Evolutionary conservation across 192 early-diverging fungal genomes (phyloP).

Genomic region (Entomortierella beljakovae): DNA sequence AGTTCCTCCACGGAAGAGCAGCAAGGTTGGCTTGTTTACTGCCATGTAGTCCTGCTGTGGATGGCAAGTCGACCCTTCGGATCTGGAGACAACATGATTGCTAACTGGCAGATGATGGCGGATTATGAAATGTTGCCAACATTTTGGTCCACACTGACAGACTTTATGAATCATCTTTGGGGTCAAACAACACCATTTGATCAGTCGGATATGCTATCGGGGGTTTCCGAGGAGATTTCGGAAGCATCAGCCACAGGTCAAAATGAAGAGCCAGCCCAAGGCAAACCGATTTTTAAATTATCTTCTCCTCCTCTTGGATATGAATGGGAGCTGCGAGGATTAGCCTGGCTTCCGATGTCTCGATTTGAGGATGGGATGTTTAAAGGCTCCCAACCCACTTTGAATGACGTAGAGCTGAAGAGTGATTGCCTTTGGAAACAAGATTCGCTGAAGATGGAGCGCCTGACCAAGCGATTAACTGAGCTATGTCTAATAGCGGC

Average conservation of each 20-base stretch:
- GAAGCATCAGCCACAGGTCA: background rate
- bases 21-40: conserved; percentile 61
- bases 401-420: conserved; percentile 39
- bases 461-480: conserved; percentile 32
- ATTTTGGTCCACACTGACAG: conserved; percentile 49
- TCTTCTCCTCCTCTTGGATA: conserved; percentile 56
- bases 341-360: conserved; percentile 56
- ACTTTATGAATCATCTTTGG: conserved; percentile 51
- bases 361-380: conserved; percentile 30
- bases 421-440: conserved; percentile 41
- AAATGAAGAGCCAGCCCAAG: conserved; percentile 1
- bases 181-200: conserved; percentile 47
- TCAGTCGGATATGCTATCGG: conserved; percentile 48
- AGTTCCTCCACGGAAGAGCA: conserved; percentile 24
- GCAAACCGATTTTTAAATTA: conserved; percentile 27
- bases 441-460: conserved; percentile 30
- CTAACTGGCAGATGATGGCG: conserved; percentile 36
- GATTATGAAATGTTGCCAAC: conserved; percentile 23
- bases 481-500: conserved; percentile 45
- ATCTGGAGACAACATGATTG: conserved; percentile 17
- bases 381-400: conserved; percentile 15
- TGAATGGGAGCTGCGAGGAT: conserved; percentile 62
- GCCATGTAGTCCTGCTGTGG: conserved; percentile 63
- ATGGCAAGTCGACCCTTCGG: conserved; percentile 58
- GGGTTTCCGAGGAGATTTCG: conserved; percentile 32